phyloP scores from a whole-genome alignment of 2,329 filamentous ascomycete species.

The Hymenoscyphus repandus region DNA sequence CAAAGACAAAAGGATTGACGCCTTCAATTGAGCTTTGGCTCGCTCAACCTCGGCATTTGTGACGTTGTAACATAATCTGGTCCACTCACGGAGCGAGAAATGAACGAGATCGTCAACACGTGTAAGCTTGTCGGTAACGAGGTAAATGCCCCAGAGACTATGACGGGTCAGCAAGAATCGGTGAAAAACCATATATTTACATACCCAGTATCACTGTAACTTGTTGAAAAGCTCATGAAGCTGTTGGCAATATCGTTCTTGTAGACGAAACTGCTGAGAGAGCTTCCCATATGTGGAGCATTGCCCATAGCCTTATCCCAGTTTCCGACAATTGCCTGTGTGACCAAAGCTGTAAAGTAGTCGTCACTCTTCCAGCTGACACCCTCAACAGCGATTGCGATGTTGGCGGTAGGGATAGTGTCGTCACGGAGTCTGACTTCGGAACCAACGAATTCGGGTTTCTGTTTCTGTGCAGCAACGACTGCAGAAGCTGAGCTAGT shows the following conservation, averaged over 20 bases:
- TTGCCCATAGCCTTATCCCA: constrained; percentile 99
- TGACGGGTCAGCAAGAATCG: constrained; percentile 30
- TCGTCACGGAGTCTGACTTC: constrained; percentile 95
- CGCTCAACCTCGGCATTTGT: constrained; percentile 89
- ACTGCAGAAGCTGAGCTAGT: constrained; percentile 66
- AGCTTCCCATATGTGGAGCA: constrained; percentile 95
- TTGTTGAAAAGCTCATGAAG: constrained; percentile 99
- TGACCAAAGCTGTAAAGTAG: constrained; percentile 97
- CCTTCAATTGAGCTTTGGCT: constrained; percentile 98
- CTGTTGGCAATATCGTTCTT: constrained; percentile 95
- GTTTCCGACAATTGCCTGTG: constrained; percentile 98
- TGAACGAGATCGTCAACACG: constrained; percentile 92
- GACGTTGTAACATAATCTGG: constrained; percentile 85
- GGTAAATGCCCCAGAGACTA: constrained; percentile 99
- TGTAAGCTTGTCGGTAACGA: constrained; percentile 85
- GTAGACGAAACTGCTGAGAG: constrained; percentile 91
- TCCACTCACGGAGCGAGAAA: constrained; percentile 98
- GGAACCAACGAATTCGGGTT: constrained; percentile 93
- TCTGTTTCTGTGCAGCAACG: constrained; percentile 67
- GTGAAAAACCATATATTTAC: constrained; percentile 27
- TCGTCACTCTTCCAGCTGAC: constrained; percentile 99
- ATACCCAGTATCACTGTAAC: constrained; percentile 98
- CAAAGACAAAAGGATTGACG: constrained; percentile 91
- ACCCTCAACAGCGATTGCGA: constrained; percentile 97
- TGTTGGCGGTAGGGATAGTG: constrained; percentile 92